phyloP scores from a whole-genome alignment of 2,329 filamentous ascomycete genomes.

The Pyrenochaeta sp. region DNA sequence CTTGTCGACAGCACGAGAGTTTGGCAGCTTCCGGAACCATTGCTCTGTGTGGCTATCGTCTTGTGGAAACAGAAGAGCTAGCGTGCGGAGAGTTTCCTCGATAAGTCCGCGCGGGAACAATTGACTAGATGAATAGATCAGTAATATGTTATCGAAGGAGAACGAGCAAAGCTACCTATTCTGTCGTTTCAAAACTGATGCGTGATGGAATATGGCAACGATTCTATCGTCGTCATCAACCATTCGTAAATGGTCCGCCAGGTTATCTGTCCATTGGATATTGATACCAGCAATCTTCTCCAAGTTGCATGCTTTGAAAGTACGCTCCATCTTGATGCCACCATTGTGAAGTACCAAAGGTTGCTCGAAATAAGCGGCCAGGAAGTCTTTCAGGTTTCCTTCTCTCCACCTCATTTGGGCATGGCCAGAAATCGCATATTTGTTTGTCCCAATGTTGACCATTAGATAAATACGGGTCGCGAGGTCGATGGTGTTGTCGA shows the following conservation, averaged over 20 bases:
- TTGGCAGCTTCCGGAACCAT: background rate
- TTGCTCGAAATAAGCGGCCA: background rate
- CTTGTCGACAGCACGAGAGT: background rate
- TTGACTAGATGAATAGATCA: too few species aligned
- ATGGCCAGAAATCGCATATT: too few species aligned
- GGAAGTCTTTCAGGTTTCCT: background rate
- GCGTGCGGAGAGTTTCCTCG: constrained; percentile 50
- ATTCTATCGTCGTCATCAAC: constrained; percentile 48
- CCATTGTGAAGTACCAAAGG: too few species aligned
- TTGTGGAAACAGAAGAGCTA: constrained; percentile 50
- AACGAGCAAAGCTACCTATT: constrained; percentile 9
- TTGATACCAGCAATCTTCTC: constrained; percentile 48
- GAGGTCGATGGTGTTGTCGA: too few species aligned
- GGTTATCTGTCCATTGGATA: constrained; percentile 52
- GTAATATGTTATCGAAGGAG: too few species aligned
- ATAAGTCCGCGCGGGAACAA: constrained; percentile 40
- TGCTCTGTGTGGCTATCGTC: constrained; percentile 17
- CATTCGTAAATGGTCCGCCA: constrained; percentile 54
- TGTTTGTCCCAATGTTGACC: background rate
- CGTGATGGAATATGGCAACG: constrained; percentile 54
- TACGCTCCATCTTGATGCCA: background rate
- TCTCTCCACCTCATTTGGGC: too few species aligned
- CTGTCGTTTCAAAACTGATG: constrained; percentile 42
- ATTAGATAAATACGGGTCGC: background rate
- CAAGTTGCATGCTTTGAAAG: constrained; percentile 26